Evolutionary conservation across 1,139 yeast genomes (phyloP).

Genomic region (Hyphopichia pseudoburtonii): DNA sequence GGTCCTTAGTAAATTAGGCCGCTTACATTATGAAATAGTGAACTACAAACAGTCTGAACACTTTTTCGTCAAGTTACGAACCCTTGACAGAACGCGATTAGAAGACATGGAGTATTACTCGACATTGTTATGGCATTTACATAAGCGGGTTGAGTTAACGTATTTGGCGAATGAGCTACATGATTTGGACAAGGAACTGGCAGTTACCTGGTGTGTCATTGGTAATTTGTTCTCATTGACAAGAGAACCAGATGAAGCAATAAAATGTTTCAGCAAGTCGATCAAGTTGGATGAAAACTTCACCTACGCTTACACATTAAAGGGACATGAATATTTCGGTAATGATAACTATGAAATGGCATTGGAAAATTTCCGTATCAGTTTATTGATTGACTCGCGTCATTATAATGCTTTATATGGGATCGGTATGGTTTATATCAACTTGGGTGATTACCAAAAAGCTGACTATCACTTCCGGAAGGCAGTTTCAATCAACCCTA

Average conservation of each 20-base stretch:
- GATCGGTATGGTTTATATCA: constrained; percentile 89
- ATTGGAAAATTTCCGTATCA: constrained; percentile 75
- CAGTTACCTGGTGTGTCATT: constrained; percentile 89
- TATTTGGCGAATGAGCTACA: constrained; percentile 79
- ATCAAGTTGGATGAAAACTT: constrained; percentile 67
- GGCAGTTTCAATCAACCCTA: constrained; percentile 87
- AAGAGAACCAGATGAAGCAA: constrained; percentile 88
- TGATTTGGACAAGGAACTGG: constrained; percentile 61
- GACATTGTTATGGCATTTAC: constrained; percentile 90
- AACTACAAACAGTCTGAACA: constrained; percentile 76
- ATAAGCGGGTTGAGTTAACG: constrained; percentile 77
- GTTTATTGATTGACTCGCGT: constrained; percentile 72
- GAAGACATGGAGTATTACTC: constrained; percentile 92
- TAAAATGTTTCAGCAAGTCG: constrained; percentile 83
- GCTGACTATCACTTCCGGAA: constrained; percentile 88
- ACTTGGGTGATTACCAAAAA: constrained; percentile 77
- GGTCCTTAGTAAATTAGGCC: constrained; percentile 79
- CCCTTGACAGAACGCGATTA: constrained; percentile 73
- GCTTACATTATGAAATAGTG: constrained; percentile 83
- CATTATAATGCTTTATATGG: constrained; percentile 97
- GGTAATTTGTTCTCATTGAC: constrained; percentile 87
- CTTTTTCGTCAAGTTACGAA: constrained; percentile 62
- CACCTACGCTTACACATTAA: constrained; percentile 87
- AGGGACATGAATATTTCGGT: constrained; percentile 89
- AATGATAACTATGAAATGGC: constrained; percentile 93